A percentile compares a stretch with the other conserved stretches of the same genome.
Evolutionary conservation across 2,329 filamentous ascomycete genomes (phyloP).

Genomic region (Trichoderma aggressivum): DNA sequence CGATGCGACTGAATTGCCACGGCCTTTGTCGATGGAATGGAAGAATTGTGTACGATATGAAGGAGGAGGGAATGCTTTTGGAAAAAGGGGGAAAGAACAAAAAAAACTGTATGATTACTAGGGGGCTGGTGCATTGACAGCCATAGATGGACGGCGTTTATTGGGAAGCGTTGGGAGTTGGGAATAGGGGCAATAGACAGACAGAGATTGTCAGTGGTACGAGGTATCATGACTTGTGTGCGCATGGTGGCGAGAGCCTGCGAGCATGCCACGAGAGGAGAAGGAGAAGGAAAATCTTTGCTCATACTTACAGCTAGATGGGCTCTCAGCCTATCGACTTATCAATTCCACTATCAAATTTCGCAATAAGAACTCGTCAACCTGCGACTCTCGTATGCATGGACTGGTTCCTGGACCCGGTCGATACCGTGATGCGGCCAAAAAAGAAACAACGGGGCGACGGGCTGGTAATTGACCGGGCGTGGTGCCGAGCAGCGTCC

Average conservation of each 20-base stretch:
- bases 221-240: slow-evolving; percentile 6
- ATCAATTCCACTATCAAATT: slow-evolving; percentile 1
- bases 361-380: not conserved
- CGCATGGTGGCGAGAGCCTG: not conserved
- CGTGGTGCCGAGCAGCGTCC: not conserved
- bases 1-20: slow-evolving; percentile 49
- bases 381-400: not conserved
- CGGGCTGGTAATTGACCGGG: slow-evolving; percentile 6
- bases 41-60: not conserved
- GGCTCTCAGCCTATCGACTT: not conserved
- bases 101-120: slow-evolving; percentile 10
- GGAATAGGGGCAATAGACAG: slow-evolving; percentile 11
- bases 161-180: not conserved
- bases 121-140: not conserved
- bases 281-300: not conserved
- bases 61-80: not conserved
- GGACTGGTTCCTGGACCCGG: not conserved
- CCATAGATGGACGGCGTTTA: not conserved
- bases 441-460: not conserved
- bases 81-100: not conserved
- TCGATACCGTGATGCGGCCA: not conserved
- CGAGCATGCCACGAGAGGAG: not conserved
- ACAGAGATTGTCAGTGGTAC: not conserved
- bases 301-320: not conserved
- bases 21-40: not conserved